Conservation (phyloP, 225 moss, liverwort and hornwort species). For the Neckera pumila region DNA sequence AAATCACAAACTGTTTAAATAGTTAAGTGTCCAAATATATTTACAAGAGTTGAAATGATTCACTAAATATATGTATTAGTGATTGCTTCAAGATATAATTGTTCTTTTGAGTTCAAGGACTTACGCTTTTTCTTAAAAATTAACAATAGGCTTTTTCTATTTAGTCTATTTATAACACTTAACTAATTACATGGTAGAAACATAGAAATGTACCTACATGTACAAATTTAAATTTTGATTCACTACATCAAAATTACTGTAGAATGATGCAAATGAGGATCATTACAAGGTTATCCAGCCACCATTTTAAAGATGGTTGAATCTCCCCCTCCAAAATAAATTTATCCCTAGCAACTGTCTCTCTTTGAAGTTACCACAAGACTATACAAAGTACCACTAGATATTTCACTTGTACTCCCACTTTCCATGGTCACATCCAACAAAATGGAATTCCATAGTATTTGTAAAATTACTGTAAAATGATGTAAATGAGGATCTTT, state of each 20-base stretch:
- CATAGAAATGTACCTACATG: neutral
- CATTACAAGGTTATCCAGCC: neutral
- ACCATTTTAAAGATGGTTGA: neutral
- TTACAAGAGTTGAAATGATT: neutral
- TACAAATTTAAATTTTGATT: neutral
- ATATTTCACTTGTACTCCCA: no score
- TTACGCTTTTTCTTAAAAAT: no score
- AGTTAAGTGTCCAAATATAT: neutral
- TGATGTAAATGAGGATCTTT: no score
- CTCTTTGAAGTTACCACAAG: no score
- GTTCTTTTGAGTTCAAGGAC: fast-evolving
- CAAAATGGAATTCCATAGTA: no score
- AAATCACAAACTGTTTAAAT: neutral
- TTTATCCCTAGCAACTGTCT: no score
- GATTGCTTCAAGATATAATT: neutral
- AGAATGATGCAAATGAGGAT: neutral
- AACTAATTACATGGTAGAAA: neutral
- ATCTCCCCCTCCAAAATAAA: no score
- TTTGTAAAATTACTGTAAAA: no score
- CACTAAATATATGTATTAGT: neutral
- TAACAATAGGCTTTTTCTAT: neutral
- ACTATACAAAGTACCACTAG: no score
- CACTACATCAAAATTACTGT: fast-evolving
- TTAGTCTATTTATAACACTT: no score
- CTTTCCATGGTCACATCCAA: no score